phyloP scores from a whole-genome alignment of 192 early-diverging fungal genomes.

The Fimicolochytrium jonesii region DNA sequence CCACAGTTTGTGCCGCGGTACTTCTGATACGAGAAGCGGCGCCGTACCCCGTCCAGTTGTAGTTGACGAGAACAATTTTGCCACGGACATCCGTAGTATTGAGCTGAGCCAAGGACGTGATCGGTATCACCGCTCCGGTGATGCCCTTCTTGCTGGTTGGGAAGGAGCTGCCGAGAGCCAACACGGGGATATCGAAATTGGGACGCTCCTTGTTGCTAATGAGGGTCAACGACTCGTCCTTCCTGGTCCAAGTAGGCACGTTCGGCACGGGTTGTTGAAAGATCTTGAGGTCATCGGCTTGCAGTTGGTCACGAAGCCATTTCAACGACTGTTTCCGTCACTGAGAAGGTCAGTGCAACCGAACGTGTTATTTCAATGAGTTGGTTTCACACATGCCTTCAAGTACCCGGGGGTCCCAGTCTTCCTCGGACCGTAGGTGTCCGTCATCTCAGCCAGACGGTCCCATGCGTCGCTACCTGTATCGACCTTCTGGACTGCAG shows the following conservation, averaged over 20 bases:
- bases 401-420: neutral
- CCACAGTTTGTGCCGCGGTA: neutral
- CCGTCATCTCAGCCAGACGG: slow-evolving; percentile 4
- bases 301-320: neutral
- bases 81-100: neutral
- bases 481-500: neutral
- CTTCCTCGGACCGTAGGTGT: neutral
- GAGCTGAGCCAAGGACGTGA: neutral
- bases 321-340: slow-evolving; percentile 1
- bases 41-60: neutral
- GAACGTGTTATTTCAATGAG: too few species aligned
- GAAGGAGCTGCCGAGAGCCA: neutral
- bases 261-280: neutral
- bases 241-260: neutral
- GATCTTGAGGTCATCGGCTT: neutral
- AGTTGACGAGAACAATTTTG: slow-evolving; percentile 2
- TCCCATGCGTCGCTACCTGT: neutral
- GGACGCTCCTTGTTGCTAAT: neutral
- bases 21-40: neutral
- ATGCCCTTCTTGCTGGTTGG: neutral
- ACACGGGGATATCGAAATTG: neutral
- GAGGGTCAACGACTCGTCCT: neutral
- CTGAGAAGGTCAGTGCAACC: too few species aligned
- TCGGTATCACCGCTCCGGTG: neutral
- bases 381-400: too few species aligned